Conservation (phyloP, 108 stramenopile species). For the Discostella stelligeroides region DNA sequence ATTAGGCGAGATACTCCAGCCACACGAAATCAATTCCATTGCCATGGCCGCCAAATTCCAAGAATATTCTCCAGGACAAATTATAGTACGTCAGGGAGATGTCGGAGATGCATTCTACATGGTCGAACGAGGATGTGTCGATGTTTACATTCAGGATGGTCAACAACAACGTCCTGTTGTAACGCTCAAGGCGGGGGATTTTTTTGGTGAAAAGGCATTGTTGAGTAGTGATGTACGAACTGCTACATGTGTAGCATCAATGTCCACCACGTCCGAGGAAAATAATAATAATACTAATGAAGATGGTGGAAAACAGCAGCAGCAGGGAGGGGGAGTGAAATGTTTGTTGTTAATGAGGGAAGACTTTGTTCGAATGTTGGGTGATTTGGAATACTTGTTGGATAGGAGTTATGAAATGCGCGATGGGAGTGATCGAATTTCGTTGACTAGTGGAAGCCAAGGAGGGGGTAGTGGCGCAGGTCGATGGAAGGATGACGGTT, state of each 20-base stretch:
- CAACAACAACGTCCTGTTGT: slow-evolving; percentile 15
- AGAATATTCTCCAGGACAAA: slow-evolving; percentile 36
- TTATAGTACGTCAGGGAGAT: slow-evolving; percentile 55
- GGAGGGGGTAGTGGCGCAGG: too few species aligned
- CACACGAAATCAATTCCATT: slow-evolving; percentile 54
- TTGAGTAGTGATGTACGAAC: slow-evolving; percentile 47
- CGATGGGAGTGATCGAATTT: slow-evolving; percentile 10
- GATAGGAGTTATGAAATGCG: slow-evolving; percentile 34
- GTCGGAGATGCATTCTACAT: slow-evolving; percentile 56
- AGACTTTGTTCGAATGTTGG: slow-evolving; percentile 70
- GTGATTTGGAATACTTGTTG: slow-evolving; percentile 60
- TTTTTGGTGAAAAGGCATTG: slow-evolving; percentile 62
- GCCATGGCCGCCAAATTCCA: slow-evolving; percentile 45
- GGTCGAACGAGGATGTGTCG: slow-evolving; percentile 54
- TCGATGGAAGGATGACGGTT: neutral
- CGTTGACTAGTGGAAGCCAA: neutral
- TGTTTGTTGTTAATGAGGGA: slow-evolving; percentile 62
- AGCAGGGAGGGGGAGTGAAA: slow-evolving; percentile 30
- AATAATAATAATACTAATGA: too few species aligned
- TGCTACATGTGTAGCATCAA: slow-evolving; percentile 54
- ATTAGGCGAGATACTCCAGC: slow-evolving; percentile 47
- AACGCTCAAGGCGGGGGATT: slow-evolving; percentile 42
- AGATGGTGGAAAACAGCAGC: neutral
- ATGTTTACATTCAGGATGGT: slow-evolving; percentile 47
- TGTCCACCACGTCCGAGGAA: slow-evolving; percentile 1